A percentile compares a stretch with the other conserved stretches of the same genome.
Evolutionary conservation across 1,284 basidiomycete genomes (phyloP).

Genomic region (Sparassis latifolia): DNA sequence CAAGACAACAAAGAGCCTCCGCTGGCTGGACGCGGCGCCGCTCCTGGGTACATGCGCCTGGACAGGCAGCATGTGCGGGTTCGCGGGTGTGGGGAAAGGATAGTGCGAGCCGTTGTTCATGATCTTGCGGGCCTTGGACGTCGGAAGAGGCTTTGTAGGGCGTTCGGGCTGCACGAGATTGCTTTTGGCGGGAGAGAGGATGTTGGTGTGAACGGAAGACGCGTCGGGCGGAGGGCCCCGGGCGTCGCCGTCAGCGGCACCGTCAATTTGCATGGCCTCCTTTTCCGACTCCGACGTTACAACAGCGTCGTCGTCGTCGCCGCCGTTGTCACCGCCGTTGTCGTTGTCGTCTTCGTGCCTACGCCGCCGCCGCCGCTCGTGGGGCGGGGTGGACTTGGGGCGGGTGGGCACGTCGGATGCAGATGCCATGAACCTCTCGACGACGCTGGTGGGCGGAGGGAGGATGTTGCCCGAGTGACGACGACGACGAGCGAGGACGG

Average conservation of each 20-base stretch:
- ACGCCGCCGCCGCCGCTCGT: constrained; percentile 24
- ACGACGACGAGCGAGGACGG: constrained; percentile 21
- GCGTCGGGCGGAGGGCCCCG: constrained; percentile 10
- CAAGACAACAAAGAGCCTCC: constrained; percentile 84
- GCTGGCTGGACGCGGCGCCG: constrained; percentile 35
- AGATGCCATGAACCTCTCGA: constrained; percentile 9
- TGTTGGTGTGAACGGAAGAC: constrained; percentile 8
- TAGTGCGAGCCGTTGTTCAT: constrained; percentile 19
- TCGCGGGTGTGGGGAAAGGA: constrained; percentile 40
- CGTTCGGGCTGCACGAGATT: constrained; percentile 28
- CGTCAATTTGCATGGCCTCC: constrained; percentile 23
- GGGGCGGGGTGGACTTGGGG: constrained; percentile 31
- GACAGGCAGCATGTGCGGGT: constrained; percentile 76
- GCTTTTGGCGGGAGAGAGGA: constrained; percentile 13
- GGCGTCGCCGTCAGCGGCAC: constrained; percentile 8
- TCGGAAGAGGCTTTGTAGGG: constrained; percentile 43
- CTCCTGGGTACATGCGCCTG: constrained; percentile 75
- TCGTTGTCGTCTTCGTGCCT: constrained; percentile 13
- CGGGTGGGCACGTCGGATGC: constrained; percentile 22
- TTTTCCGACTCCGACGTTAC: constrained; percentile 10
- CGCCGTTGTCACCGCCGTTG: not conserved
- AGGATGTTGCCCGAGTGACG: constrained; percentile 28
- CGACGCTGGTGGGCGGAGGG: constrained; percentile 19
- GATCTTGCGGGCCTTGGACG: constrained; percentile 41
- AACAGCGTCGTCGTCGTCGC: constrained; percentile 11